Conservation (phyloP, 805 yeast genomes). For the Schizosaccharomyces osmophilus region DNA sequence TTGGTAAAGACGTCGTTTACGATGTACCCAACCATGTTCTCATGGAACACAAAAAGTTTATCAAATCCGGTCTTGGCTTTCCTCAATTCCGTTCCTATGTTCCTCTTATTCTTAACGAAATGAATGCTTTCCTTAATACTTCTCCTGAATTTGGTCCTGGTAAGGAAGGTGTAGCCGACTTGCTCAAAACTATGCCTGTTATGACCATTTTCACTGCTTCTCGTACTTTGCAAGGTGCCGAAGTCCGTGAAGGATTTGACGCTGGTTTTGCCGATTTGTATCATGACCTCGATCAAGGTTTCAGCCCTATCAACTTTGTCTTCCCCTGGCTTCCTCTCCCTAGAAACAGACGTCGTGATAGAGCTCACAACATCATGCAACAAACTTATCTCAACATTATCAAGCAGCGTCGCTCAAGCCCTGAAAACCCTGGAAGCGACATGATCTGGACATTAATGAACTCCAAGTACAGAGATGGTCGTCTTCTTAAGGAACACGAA, state of each 20-base stretch:
- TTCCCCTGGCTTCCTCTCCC: constrained; percentile 85
- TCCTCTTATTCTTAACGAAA: constrained; percentile 66
- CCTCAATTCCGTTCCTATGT: constrained; percentile 70
- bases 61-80: constrained; percentile 64
- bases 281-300: constrained; percentile 85
- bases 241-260: constrained; percentile 62
- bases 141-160: constrained; percentile 24
- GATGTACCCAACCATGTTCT: constrained; percentile 83
- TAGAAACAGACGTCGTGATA: constrained; percentile 59
- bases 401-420: constrained; percentile 32
- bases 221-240: constrained; percentile 73
- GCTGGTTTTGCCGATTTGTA: constrained; percentile 64
- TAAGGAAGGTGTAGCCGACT: constrained; percentile 16
- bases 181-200: constrained; percentile 74
- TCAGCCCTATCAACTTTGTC: constrained; percentile 85
- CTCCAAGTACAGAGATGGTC: constrained; percentile 81
- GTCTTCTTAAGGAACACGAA: constrained; percentile 79
- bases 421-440: constrained; percentile 52
- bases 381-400: constrained; percentile 61
- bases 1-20: constrained; percentile 90
- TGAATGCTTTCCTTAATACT: constrained; percentile 33
- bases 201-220: constrained; percentile 92
- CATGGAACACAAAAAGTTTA: constrained; percentile 97
- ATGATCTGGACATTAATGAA: constrained; percentile 66
- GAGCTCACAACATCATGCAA: constrained; percentile 64